phyloP scores from a whole-genome alignment of 2,329 filamentous ascomycete species.

The Venturia aucupariae region DNA sequence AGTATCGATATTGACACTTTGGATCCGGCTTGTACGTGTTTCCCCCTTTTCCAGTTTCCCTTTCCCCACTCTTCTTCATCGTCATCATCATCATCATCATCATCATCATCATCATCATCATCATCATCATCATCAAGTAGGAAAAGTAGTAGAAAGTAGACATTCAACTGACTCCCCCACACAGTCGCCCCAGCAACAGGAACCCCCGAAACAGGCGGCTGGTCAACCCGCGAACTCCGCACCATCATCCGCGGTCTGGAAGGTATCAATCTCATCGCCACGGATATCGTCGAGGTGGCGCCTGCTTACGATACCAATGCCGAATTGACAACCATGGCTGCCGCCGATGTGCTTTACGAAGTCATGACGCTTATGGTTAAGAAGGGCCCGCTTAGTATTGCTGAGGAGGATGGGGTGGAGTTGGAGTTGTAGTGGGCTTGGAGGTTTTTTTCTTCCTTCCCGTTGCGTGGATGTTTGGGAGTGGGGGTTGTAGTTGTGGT shows the following conservation, averaged over 20 bases:
- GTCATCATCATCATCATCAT: neutral
- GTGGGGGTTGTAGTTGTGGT: too few species aligned
- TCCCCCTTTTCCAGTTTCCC: neutral
- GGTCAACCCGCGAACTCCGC: conserved; percentile 63
- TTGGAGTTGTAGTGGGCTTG: conserved; percentile 10
- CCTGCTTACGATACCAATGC: conserved; percentile 66
- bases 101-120: neutral
- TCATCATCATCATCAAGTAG: neutral
- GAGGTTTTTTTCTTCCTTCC: too few species aligned
- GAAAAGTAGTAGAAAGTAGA: too few species aligned
- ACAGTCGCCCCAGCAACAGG: conserved; percentile 62
- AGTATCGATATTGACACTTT: conserved; percentile 83
- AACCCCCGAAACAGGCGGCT: conserved; percentile 67
- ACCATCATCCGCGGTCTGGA: conserved; percentile 63
- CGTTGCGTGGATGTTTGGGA: neutral
- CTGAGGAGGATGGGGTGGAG: conserved; percentile 16
- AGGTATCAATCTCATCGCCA: conserved; percentile 58
- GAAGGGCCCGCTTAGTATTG: conserved; percentile 55
- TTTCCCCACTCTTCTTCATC: too few species aligned
- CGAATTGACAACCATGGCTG: conserved; percentile 64
- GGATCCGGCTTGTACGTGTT: conserved; percentile 62
- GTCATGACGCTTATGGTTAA: conserved; percentile 78
- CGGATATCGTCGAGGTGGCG: conserved; percentile 66
- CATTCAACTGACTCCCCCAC: neutral
- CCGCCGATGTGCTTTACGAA: conserved; percentile 64